Percentiles rank a stretch among this genome's conserved stretches.
These are phyloP conservation scores for Pseudozyma pruni DNA, from an alignment of 1,284 basidiomycete genomes.

Conservation along the genomic window DNA sequence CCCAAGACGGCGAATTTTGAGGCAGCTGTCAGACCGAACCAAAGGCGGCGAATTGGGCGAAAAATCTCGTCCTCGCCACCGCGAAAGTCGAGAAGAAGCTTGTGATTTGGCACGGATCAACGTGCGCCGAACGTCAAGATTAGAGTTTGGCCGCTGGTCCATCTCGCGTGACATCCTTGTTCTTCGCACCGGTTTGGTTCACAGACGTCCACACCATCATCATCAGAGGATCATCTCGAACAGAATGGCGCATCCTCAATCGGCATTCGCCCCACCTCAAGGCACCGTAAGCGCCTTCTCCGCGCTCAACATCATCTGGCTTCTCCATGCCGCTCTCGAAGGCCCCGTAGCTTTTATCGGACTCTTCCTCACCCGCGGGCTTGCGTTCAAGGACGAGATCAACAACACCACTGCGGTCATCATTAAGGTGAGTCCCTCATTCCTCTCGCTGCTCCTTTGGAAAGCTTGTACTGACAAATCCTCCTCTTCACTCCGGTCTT, in stretches of 20 bases:
- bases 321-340: slow-evolving; percentile 81
- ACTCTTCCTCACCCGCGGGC: slow-evolving; percentile 73
- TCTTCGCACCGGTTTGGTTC: background rate
- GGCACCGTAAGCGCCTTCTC: slow-evolving; percentile 11
- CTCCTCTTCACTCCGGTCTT: background rate
- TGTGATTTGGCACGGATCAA: slow-evolving; percentile 23
- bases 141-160: slow-evolving; percentile 2
- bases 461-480: background rate
- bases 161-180: slow-evolving; percentile 7
- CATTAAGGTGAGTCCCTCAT: slow-evolving; percentile 73
- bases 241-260: slow-evolving; percentile 46
- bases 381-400: slow-evolving; percentile 78
- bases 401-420: slow-evolving; percentile 81
- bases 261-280: slow-evolving; percentile 29
- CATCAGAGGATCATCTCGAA: background rate
- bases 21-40: too few species aligned
- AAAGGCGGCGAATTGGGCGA: background rate
- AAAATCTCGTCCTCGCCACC: background rate
- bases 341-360: slow-evolving; percentile 79
- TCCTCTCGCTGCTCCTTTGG: background rate
- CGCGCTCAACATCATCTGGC: slow-evolving; percentile 71
- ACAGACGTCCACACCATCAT: slow-evolving; percentile 1
- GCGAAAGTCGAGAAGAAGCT: slow-evolving; percentile 3
- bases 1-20: too few species aligned
- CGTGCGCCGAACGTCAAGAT: slow-evolving; percentile 13